Base-by-base conservation (phyloP, 2,329 filamentous ascomycete species). In the Paramyrothecium roridum region DNA sequence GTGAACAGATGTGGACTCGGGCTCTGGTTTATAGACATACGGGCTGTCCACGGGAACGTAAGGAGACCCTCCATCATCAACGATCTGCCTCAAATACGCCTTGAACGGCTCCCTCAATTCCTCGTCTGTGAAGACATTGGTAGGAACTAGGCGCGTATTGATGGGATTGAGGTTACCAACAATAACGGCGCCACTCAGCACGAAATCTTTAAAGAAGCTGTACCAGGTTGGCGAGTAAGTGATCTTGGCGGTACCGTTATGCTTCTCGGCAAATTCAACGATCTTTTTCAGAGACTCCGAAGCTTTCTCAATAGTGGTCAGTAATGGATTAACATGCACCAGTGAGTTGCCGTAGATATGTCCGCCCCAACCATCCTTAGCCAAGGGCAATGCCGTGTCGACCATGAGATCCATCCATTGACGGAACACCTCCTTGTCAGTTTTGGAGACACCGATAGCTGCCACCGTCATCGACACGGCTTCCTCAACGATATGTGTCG, bases 261-360 rank as follows among this genome's bases (percentile, higher is more conserved):
- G 16, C 33, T 37, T 37, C 10, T 16, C 16, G 7, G 49, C 26
- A 23, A 59, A 61, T 11, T 61, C 58, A 20, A 65, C 59, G 17
- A 62, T 64, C 40, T 60, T 55, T 49, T 58, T 59, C 30, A 57
- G 33, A 11, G 59, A 56, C 22, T 53, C 34, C 3, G n/a, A 52
- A 40, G 22, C 61, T 57, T 22, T 62, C 57, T 59, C 61, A 62
- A 57, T 63, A 63, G 16, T 64, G 63, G 22, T 67, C 67, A 2
- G 76, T 75, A 23, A 78, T 70, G 7, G 78, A 65, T 7, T 76
- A 73, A 16, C 69, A 75, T 3, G 65, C 74, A 37, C 33, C 33
- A 60, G 52, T 21, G 43, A 53, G 50, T 58, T 57, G 26, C 58
- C 58, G 37, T 60, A 60, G 33, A 60, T 58, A 53, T 60, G 58